Base-by-base conservation (phyloP, 805 yeast genomes). In the Yamadazyma takamatsuzukensis region DNA sequence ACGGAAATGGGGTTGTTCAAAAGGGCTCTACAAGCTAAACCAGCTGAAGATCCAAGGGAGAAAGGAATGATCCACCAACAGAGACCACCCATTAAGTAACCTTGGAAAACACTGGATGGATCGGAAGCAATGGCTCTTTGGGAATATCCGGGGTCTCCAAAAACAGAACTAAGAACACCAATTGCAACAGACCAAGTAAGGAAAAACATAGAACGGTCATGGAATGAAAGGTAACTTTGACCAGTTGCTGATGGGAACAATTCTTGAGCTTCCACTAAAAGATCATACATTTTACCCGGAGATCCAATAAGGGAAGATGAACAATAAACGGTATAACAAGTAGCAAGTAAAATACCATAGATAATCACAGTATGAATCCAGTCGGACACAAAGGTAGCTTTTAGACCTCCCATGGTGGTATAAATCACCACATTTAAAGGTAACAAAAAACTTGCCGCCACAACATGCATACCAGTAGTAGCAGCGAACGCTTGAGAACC, bases 401-500 rank as follows among this genome's bases (percentile, higher is more conserved):
- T 38, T 24, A 51, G 41, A 6, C 56, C 55, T 29, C 56, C 55
- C 39, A 51, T 40, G 7, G 54, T 40, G 4, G 48, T 46, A 32
- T 48, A 51, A 17, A 48, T 41, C 9, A 49, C 44, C 10, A 51
- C 54, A 21, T 54, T 54, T 19, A 49, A 32, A 11, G 58, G 56
- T 15, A 53, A 40, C 25, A 53, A 37, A 37, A 45, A 48, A 21
- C 45, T 34, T 7, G 55, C 50, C 18, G 53, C 52, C 14, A 45
- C 48, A 3, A 80, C 72, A 54, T 80, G 65, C 65, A 66, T 63
- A 1, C 96, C 96, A 3, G 95, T 86, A 39, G 86, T 64, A 44
- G 79, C 80, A 40, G 64, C 67, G 37, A 86, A 78, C 4, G 84
- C 83, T 2, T 93, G 88, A 25, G 90, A 77, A 15, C 95, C 95